Conservation (phyloP, 192 early-diverging fungal genomes). For the Glomus cerebriforme region DNA sequence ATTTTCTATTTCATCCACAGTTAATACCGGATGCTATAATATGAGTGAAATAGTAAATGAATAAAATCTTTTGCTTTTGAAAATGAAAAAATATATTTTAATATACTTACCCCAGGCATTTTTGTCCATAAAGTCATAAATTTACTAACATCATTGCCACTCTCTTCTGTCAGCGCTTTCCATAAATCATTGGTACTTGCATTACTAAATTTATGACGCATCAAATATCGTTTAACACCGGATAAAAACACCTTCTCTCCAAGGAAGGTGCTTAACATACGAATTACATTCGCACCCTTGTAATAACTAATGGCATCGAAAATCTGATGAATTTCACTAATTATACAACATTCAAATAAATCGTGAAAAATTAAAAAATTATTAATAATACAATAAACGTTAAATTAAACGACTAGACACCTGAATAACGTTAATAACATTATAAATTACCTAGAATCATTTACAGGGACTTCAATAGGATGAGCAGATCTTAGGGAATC, state of each 20-base stretch:
- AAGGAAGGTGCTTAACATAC: conserved; percentile 84
- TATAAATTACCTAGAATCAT: conserved; percentile 52
- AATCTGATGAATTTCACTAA: conserved; percentile 88
- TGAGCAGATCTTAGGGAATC: conserved; percentile 88
- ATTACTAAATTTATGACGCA: conserved; percentile 83
- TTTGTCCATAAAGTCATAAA: conserved; percentile 92
- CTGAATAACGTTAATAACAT: background rate
- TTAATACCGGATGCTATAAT: conserved; percentile 74
- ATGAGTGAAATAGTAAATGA: background rate
- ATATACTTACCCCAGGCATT: conserved; percentile 66
- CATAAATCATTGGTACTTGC: conserved; percentile 89
- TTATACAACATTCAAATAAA: background rate
- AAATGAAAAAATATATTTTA: background rate
- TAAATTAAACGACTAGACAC: background rate
- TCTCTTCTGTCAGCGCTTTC: conserved; percentile 75
- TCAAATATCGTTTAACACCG: conserved; percentile 75
- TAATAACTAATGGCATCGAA: conserved; percentile 92
- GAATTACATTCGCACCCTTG: conserved; percentile 93
- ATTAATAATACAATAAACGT: background rate
- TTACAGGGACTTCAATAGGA: conserved; percentile 89
- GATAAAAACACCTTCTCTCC: conserved; percentile 70
- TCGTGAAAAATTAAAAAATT: background rate
- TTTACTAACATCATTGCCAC: conserved; percentile 75
- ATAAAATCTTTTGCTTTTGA: background rate
- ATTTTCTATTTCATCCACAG: conserved; percentile 59